Evolutionary conservation across 2,329 filamentous ascomycete genomes (phyloP).

Genomic region (Diaporthe citri): DNA sequence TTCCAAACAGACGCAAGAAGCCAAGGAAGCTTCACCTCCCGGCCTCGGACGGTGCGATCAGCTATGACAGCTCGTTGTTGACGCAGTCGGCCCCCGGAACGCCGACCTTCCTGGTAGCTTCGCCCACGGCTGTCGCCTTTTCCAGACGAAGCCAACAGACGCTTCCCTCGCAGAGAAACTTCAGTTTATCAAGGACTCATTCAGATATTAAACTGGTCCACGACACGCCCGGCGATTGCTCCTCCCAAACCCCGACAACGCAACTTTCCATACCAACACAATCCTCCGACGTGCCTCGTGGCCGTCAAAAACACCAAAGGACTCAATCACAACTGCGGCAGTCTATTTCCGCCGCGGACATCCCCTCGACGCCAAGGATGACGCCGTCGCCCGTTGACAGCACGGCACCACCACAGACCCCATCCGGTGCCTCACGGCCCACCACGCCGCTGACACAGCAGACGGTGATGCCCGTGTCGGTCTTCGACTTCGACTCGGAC

Average conservation of each 20-base stretch:
- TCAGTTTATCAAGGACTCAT: slow-evolving; percentile 13
- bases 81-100: slow-evolving; percentile 21
- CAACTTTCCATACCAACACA: neutral
- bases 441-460: slow-evolving; percentile 38
- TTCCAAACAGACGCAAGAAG: slow-evolving; percentile 15
- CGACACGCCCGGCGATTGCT: neutral
- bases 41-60: slow-evolving; percentile 31
- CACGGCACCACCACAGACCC: neutral
- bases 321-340: neutral
- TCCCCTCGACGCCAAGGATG: neutral
- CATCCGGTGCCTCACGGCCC: neutral
- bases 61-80: slow-evolving; percentile 28
- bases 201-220: neutral
- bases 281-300: neutral
- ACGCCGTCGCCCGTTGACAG: slow-evolving; percentile 3
- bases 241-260: neutral
- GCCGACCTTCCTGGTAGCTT: slow-evolving; percentile 2
- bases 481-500: slow-evolving; percentile 64
- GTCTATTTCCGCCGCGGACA: slow-evolving; percentile 2
- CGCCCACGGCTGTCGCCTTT: slow-evolving; percentile 12
- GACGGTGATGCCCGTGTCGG: slow-evolving; percentile 54
- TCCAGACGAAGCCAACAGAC: slow-evolving; percentile 20
- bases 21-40: slow-evolving; percentile 29
- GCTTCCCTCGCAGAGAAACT: slow-evolving; percentile 10
- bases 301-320: neutral